Base-by-base conservation (phyloP, 495 filamentous ascomycete genomes). In the Hypoxylon rickii region DNA sequence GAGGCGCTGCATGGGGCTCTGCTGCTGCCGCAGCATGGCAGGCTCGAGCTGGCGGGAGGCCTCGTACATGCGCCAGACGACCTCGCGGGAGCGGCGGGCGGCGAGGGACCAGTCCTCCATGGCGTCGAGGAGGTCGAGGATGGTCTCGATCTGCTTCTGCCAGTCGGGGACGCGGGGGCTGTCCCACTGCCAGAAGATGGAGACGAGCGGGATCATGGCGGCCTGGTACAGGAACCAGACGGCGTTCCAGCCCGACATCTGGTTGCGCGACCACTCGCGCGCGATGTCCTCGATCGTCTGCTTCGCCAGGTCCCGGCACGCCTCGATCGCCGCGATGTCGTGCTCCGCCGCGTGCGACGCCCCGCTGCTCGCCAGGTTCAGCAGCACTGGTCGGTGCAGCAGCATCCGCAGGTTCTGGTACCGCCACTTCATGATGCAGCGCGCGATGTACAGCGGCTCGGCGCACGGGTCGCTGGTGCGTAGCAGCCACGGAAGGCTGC, bases 151-250 rank as follows among this genome's bases (percentile, higher is more conserved):
- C 69, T 88, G 87, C 75, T 79, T 70, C 68, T 83, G 69, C 76
- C 83, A 72, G 70, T 83, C 66, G 58, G 76, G 65, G 70, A 79
- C 83, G 50, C 78, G 73, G 0, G 73, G 73, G 32, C 76, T 80
- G 44, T 76, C 76, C 66, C 82, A 82, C 60, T 85, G 82, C 75
- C 86, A 84, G 61, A 87, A 86, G 11, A 92, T 77, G 11, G 78
- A 84, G 6, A 93, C 77, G 2, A 93, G 78, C 0, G 89, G 89
- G 16, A 93, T 85, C 82, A 90, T 85, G 37, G 82, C 81, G 0
- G 88, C 86, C 68, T 93, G 89, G 76, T 89, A 92, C 37, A 88
- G 77, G 68, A 89, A 86, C 89, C 89, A 93, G 17, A 89, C 86
- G 3, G 85, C 88, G 70, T 89, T 89, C 89, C 89, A 92, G 3